phyloP scores from a whole-genome alignment of 768 basidiomycete genomes.

The Hypholoma fasciculare region DNA sequence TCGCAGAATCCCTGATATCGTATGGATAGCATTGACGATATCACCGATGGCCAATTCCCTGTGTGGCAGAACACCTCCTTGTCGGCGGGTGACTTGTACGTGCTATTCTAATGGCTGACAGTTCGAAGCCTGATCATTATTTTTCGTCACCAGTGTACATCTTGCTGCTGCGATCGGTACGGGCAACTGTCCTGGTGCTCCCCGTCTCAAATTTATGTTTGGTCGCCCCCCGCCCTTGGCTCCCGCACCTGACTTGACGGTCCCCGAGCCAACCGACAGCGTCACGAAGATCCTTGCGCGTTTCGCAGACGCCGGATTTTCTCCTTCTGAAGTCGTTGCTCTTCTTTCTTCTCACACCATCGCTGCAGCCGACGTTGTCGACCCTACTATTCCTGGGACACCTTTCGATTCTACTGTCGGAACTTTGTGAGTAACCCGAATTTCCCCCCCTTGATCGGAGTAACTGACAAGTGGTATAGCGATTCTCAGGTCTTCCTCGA shows the following conservation, averaged over 20 bases:
- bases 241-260: conserved; percentile 21
- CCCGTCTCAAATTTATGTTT: conserved; percentile 28
- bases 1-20: neutral
- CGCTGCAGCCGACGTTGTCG: conserved; percentile 18
- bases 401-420: conserved; percentile 31
- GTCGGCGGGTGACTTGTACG: conserved; percentile 19
- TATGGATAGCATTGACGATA: conserved; percentile 14
- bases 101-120: neutral
- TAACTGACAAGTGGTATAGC: neutral
- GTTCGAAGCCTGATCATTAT: neutral
- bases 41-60: conserved; percentile 11
- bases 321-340: conserved; percentile 20
- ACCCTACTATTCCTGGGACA: conserved; percentile 19
- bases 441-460: neutral
- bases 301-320: conserved; percentile 26
- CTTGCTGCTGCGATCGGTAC: conserved; percentile 25
- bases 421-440: conserved; percentile 7
- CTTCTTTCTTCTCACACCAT: conserved; percentile 24
- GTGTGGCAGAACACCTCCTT: conserved; percentile 14
- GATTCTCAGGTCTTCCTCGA: conserved; percentile 37
- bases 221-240: conserved; percentile 24
- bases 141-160: conserved; percentile 13
- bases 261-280: conserved; percentile 21
- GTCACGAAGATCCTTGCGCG: conserved; percentile 24
- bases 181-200: conserved; percentile 36